Base-by-base conservation (phyloP, 305 asterid genomes). In the Stenogyne calaminthoides region DNA sequence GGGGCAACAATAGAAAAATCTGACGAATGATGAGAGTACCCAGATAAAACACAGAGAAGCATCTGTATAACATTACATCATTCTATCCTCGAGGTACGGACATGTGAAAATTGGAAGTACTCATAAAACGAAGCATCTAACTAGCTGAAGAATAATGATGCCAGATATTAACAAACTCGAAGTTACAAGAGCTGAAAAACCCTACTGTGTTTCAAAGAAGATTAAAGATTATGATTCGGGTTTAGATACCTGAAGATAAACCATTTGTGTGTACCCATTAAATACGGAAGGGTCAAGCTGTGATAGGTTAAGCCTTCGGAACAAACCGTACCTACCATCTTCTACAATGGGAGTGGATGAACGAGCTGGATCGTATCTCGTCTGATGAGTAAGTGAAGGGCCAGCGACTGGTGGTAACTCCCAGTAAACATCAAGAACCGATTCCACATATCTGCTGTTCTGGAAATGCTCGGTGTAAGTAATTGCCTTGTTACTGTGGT, bases 231-330 rank as follows among this genome's bases (percentile, higher is more conserved):
- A 84, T 7, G 84, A 75, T n/a, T 84, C 83, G 7, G 80, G 86
- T 71, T 80, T 75, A 40, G 97, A 92, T 69, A 95, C 91, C 87
- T 88, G 91, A 77, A 95, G 87, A 71, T 92, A 90, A 10, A 89
- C 99, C 99, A 95, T 90, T 75, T 95, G 99, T 12, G 99, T 95
- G 81, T 92, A 95, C 22, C 98, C 98, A 36, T 92, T 92, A 71
- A 95, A 95, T 59, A 95, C 96, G 70, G 92, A 86, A 64, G 78
- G 47, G n/a, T 92, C 98, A 0, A 95, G 82, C 67, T 69, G 75
- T 1, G 95, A 79, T 66, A 95, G 80, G 7, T 96, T 93, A 9
- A 92, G 95, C 83, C 83, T 85, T 77, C 69, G 81, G 68, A 95
- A 95, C 51, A 95, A 76, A 40, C 92, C 83, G 72, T 83, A 89